Base-by-base conservation (phyloP, 306 rosid genomes). In the Lathyrus tuberosus region DNA sequence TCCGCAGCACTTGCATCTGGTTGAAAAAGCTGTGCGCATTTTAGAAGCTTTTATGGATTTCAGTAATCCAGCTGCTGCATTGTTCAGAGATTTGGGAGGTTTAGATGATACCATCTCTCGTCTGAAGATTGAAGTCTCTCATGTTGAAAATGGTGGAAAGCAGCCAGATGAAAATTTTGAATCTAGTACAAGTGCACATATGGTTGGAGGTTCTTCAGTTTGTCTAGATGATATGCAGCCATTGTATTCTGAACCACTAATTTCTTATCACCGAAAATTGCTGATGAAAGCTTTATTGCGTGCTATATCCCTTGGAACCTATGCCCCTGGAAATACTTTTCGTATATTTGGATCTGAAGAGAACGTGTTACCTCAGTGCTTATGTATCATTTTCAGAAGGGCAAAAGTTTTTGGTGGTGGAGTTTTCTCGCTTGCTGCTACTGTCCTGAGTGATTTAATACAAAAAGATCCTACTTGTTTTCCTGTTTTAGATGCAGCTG, bases 401-500 rank as follows among this genome's bases (percentile, higher is more conserved):
- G 96, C 97, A 10, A 87, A 81, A 76, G 91, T 89, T 82, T 95
- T 95, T 87, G 99, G 99, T 71, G 99, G 96, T 69, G 97, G 92
- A 70, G 96, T 95, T 66, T 95, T 91, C 70, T 95, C 97, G 28
- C 96, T 91, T 79, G 97, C 99, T 10, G 96, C 97, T 46, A 87
- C 95, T 70, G 99, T 91, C 75, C 87, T 91, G 96, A 95, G 97
- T 76, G 99, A 95, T 78, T 72, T 95, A 69, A 91, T 95, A 65
- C 99, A 95, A 82, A 91, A 91, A 78, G 99, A 95, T 73, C 99
- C 97, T 62, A 95, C 99, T 33, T 95, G 99, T 78, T 95, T 84
- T 82, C 88, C 97, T 15, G 81, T 86, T 63, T 79, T 95, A 66
- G 91, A 95, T 79, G 91, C 89, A 49, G 88, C 95, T 70, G 97